Evolutionary conservation across 1,284 basidiomycete species (phyloP).

Genomic region (Cryptococcus sp.): DNA sequence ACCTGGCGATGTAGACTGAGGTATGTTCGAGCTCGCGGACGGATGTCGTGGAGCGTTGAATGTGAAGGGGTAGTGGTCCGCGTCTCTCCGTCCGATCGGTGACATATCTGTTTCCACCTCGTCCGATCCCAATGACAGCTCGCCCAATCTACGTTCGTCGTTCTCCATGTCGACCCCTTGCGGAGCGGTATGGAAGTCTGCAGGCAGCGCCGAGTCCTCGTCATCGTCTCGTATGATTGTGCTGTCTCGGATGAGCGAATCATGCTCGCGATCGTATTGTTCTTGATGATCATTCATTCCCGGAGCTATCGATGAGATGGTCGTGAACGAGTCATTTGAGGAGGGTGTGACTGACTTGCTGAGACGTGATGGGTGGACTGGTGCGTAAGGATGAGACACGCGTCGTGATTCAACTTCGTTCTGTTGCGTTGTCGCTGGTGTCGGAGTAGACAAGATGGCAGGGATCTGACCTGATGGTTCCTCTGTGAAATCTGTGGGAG

Average conservation of each 20-base stretch:
- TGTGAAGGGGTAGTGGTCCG: constrained; percentile 67
- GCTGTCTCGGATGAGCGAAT: constrained; percentile 14
- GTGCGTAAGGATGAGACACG: constrained; percentile 48
- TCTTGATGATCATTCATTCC: constrained; percentile 6
- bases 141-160: constrained; percentile 1
- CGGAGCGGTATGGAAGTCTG: constrained; percentile 9
- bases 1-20: constrained; percentile 9
- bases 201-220: constrained; percentile 5
- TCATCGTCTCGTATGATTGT: constrained; percentile 9
- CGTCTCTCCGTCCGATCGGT: constrained; percentile 42
- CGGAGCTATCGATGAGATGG: constrained; percentile 10
- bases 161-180: constrained; percentile 9
- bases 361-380: constrained; percentile 45
- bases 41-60: constrained; percentile 62
- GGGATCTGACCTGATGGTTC: constrained; percentile 10
- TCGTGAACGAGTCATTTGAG: constrained; percentile 20
- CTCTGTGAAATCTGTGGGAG: constrained; percentile 53
- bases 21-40: constrained; percentile 19
- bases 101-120: constrained; percentile 47
- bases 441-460: constrained; percentile 16
- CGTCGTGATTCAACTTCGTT: constrained; percentile 21
- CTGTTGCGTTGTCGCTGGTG: constrained; percentile 16
- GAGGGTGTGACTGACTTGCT: constrained; percentile 52
- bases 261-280: constrained; percentile 12
- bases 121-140: constrained; percentile 15